Evolutionary conservation across 495 filamentous ascomycete genomes (phyloP).

Genomic region (Aspergillus kassunensis): DNA sequence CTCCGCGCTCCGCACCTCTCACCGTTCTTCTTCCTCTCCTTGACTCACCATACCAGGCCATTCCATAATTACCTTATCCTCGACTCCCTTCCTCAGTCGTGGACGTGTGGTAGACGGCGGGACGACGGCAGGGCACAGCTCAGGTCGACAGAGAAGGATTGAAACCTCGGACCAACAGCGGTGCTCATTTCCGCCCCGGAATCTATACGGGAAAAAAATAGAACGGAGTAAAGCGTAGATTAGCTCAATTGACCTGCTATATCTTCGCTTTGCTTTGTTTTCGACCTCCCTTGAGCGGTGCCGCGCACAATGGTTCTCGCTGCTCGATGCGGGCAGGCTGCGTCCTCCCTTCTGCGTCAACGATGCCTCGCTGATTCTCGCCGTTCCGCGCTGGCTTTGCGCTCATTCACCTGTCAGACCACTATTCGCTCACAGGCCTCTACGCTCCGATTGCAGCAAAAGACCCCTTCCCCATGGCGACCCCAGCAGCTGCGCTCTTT

Average conservation of each 20-base stretch:
- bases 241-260: slow-evolving; percentile 16
- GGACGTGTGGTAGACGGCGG: slow-evolving; percentile 25
- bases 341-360: slow-evolving; percentile 42
- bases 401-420: slow-evolving; percentile 40
- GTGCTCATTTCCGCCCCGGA: slow-evolving; percentile 7
- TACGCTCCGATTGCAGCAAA: slow-evolving; percentile 37
- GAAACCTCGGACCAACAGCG: slow-evolving; percentile 7
- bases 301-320: slow-evolving; percentile 48
- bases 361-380: slow-evolving; percentile 41
- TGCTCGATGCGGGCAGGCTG: slow-evolving; percentile 48
- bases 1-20: slow-evolving; percentile 8
- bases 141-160: slow-evolving; percentile 10
- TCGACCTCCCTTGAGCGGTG: slow-evolving; percentile 19
- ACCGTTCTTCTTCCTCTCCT: slow-evolving; percentile 9
- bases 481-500: slow-evolving; percentile 46
- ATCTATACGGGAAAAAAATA: slow-evolving; percentile 14
- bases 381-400: slow-evolving; percentile 37
- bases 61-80: slow-evolving; percentile 12
- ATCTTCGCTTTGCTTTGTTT: slow-evolving; percentile 8
- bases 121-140: slow-evolving; percentile 16
- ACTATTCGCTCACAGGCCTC: slow-evolving; percentile 32
- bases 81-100: slow-evolving; percentile 15
- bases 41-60: slow-evolving; percentile 10
- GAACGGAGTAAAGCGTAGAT: slow-evolving; percentile 12
- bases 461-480: slow-evolving; percentile 32